These are phyloP conservation scores for Rhododendron kiyosumense DNA, from an alignment of 148 eudicot genomes.

Conservation along the genomic window DNA sequence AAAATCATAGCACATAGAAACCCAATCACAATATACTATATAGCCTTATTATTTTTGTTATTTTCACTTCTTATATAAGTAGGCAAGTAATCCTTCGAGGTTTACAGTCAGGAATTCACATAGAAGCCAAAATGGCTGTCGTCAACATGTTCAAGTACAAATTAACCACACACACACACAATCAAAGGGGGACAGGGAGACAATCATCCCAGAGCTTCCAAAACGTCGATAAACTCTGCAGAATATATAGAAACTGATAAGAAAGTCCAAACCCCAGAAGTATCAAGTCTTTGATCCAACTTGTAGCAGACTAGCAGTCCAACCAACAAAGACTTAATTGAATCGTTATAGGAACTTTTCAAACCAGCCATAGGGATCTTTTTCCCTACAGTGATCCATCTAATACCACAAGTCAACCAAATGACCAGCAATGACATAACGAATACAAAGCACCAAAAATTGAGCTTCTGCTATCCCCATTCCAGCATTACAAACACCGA, in stretches of 20 bases:
- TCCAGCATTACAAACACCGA: neutral
- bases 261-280: neutral
- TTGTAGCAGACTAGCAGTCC: no score
- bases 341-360: neutral
- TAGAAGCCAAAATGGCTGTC: neutral
- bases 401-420: neutral
- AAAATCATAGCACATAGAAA: neutral
- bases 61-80: neutral
- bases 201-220: no score
- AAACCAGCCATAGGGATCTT: constrained; percentile 1
- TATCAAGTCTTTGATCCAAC: neutral
- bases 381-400: neutral
- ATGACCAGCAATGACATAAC: neutral
- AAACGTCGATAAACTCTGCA: neutral
- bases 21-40: neutral
- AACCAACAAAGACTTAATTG: neutral
- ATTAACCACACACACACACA: neutral
- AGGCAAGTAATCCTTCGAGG: neutral
- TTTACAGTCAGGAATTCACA: neutral
- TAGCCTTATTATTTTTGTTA: neutral
- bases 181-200: no score
- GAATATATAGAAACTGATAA: neutral
- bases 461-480: neutral
- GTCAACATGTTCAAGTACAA: neutral
- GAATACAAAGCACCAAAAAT: neutral